Conservation (phyloP, 129 eudicot species). For the Chrysanthemum makinoi region DNA sequence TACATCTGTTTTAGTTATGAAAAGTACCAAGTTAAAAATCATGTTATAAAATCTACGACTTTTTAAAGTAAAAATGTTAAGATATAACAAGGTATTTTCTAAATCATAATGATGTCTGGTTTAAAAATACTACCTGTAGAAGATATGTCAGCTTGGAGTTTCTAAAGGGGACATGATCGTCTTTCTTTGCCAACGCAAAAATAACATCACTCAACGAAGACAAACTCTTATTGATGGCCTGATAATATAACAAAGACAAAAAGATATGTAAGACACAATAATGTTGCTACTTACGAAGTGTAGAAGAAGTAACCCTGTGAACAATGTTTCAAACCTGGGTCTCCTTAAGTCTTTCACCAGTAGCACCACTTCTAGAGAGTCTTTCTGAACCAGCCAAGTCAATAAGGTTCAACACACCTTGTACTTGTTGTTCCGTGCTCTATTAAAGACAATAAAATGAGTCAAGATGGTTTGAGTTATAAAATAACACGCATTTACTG, state of each 20-base stretch:
- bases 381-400: slow-evolving; percentile 77
- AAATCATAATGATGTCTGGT: too few species aligned
- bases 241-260: not conserved
- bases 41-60: too few species aligned
- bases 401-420: slow-evolving; percentile 59
- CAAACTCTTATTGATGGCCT: slow-evolving; percentile 69
- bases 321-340: slow-evolving; percentile 41
- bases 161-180: slow-evolving; percentile 64
- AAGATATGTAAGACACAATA: not conserved
- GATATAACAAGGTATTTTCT: not conserved
- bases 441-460: slow-evolving; percentile 16
- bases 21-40: too few species aligned
- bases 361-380: slow-evolving; percentile 60
- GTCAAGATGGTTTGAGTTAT: not conserved
- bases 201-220: slow-evolving; percentile 67
- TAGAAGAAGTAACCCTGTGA: not conserved
- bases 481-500: not conserved
- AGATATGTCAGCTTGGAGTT: slow-evolving; percentile 71
- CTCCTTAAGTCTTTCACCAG: slow-evolving; percentile 63
- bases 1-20: too few species aligned
- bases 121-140: slow-evolving; percentile 42
- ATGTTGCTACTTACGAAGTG: not conserved
- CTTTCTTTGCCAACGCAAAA: slow-evolving; percentile 61
- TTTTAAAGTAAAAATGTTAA: not conserved
- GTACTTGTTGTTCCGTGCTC: slow-evolving; percentile 64